Conservation (phyloP, 2,329 filamentous ascomycete genomes). For the Colletotrichum caudatum region DNA sequence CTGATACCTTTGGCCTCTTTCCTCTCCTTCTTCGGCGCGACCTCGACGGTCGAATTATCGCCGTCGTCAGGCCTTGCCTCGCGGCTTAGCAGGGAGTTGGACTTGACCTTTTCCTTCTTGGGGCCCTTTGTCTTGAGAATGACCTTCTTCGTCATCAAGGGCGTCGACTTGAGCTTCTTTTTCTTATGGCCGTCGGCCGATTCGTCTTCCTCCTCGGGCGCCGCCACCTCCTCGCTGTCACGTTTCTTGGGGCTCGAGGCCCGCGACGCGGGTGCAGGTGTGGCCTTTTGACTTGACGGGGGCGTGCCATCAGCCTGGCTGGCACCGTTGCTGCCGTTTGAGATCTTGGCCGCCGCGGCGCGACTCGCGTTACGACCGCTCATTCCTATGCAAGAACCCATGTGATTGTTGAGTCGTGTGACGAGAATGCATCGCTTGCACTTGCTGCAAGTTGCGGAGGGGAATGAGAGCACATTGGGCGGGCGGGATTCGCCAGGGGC, state of each 20-base stretch:
- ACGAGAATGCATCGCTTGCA: conserved; percentile 76
- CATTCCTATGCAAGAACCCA: conserved; percentile 76
- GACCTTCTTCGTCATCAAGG: conserved; percentile 63
- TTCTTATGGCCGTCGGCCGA: conserved; percentile 66
- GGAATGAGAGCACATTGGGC: conserved; percentile 72
- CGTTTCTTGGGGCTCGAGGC: conserved; percentile 68
- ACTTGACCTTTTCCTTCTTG: conserved; percentile 69
- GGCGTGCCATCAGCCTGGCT: conserved; percentile 69
- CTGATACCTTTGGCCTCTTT: conserved; percentile 48
- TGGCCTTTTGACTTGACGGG: conserved; percentile 72
- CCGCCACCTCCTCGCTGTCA: conserved; percentile 64
- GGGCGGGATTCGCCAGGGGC: conserved; percentile 65
- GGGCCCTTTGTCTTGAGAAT: conserved; percentile 65
- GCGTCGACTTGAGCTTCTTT: conserved; percentile 67
- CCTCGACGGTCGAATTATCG: conserved; percentile 45
- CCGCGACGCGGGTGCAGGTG: conserved; percentile 66
- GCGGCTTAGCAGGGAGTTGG: conserved; percentile 62
- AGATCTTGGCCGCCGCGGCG: conserved; percentile 73
- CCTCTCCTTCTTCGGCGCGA: conserved; percentile 56
- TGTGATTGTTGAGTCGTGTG: conserved; percentile 74
- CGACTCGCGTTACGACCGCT: conserved; percentile 73
- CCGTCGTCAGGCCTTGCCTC: conserved; percentile 57
- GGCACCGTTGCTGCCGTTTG: conserved; percentile 63
- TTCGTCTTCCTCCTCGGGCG: conserved; percentile 62
- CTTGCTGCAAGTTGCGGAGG: conserved; percentile 75